phyloP scores from a whole-genome alignment of 2,329 filamentous ascomycete species.

The Fusarium longipes region DNA sequence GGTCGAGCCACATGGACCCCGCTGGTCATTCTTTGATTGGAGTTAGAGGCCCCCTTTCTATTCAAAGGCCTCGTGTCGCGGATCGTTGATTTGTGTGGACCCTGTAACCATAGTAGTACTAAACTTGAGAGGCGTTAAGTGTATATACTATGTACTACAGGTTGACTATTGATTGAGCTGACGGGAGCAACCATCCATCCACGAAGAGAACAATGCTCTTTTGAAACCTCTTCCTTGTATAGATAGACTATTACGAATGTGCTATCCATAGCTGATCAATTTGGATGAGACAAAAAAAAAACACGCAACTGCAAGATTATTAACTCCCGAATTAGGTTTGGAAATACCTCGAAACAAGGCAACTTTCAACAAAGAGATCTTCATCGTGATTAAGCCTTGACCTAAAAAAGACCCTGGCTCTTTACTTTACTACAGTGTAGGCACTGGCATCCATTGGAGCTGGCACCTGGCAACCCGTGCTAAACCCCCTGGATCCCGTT shows the following conservation, averaged over 20 bases:
- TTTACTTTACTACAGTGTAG: not conserved
- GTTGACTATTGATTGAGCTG: not conserved
- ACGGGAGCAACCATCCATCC: too few species aligned
- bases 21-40: slow-evolving; percentile 36
- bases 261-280: not conserved
- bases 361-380: slow-evolving; percentile 25
- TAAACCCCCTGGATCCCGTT: slow-evolving; percentile 18
- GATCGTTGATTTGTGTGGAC: slow-evolving; percentile 39
- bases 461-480: slow-evolving; percentile 2
- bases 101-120: not conserved
- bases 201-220: too few species aligned
- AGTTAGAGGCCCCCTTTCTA: slow-evolving; percentile 36
- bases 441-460: not conserved
- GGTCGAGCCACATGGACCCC: slow-evolving; percentile 45
- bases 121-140: slow-evolving; percentile 16
- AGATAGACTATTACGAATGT: not conserved
- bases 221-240: too few species aligned
- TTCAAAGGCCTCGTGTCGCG: slow-evolving; percentile 43
- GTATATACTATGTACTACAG: not conserved
- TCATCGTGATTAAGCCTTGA: slow-evolving; percentile 18
- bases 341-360: slow-evolving; percentile 3
- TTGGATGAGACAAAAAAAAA: not conserved
- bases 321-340: slow-evolving; percentile 8
- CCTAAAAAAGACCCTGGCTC: slow-evolving; percentile 18
- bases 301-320: not conserved